Evolutionary conservation across 305 asterid genomes (phyloP).

Genomic region (Ruellia speciosa): DNA sequence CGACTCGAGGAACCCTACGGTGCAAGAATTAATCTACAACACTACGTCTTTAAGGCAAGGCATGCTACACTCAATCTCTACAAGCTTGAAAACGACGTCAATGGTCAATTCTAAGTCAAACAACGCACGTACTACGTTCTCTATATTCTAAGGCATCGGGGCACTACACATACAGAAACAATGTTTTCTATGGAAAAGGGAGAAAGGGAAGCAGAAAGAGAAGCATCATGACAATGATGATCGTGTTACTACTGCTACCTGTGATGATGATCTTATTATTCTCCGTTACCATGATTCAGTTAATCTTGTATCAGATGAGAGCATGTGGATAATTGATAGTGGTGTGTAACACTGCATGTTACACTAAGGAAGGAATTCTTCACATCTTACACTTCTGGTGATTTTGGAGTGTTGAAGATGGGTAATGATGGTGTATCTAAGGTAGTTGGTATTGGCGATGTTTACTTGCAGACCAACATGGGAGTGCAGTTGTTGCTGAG

Average conservation of each 20-base stretch:
- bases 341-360: conserved; percentile 1
- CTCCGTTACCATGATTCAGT: not conserved
- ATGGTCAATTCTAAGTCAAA: not conserved
- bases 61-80: no score
- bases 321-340: not conserved
- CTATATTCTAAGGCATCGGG: not conserved
- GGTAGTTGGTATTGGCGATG: conserved; percentile 1
- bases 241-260: not conserved
- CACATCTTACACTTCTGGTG: conserved; percentile 1
- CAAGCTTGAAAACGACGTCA: not conserved
- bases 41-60: no score
- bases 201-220: not conserved
- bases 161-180: not conserved
- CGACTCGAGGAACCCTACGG: no score
- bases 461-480: not conserved
- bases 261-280: not conserved
- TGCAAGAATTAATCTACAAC: no score
- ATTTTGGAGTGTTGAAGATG: not conserved
- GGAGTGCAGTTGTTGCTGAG: not conserved
- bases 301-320: not conserved
- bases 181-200: not conserved
- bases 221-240: not conserved
- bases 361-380: not conserved
- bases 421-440: not conserved
- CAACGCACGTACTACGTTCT: not conserved